A percentile compares a stretch with the other conserved stretches of the same genome.
Conservation (phyloP, 805 yeast species). For the Cyberlindnera euphorbiiphila region DNA sequence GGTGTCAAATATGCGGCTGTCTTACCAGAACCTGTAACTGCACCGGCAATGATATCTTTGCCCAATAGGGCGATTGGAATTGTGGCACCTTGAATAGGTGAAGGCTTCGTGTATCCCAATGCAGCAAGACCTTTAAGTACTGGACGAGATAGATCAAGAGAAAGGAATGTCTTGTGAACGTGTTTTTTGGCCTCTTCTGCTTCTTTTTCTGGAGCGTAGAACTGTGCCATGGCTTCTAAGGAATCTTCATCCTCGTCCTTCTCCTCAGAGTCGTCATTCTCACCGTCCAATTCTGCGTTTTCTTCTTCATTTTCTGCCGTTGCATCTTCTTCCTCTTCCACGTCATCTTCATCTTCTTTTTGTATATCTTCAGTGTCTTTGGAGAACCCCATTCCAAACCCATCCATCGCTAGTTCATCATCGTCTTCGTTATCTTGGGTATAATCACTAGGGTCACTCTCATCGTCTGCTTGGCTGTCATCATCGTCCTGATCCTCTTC, state of each 20-base stretch:
- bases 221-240: constrained; percentile 78
- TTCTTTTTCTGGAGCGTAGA: constrained; percentile 59
- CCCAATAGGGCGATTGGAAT: constrained; percentile 93
- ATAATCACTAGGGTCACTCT: too few relatives aligned
- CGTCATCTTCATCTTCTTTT: constrained; percentile 33
- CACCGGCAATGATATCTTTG: constrained; percentile 97
- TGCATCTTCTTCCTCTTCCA: constrained; percentile 31
- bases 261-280: constrained; percentile 32
- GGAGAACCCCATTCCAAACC: constrained; percentile 36
- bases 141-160: constrained; percentile 84
- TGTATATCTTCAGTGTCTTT: constrained; percentile 28
- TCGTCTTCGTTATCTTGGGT: constrained; percentile 36
- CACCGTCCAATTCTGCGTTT: constrained; percentile 30
- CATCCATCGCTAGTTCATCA: constrained; percentile 44
- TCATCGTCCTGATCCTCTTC: constrained; percentile 37
- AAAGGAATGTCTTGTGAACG: constrained; percentile 63
- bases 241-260: constrained; percentile 52
- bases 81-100: constrained; percentile 90
- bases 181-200: constrained; percentile 49
- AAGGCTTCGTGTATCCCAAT: constrained; percentile 81
- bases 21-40: constrained; percentile 99
- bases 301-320: constrained; percentile 21
- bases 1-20: constrained; percentile 99
- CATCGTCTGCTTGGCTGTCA: constrained; percentile 34
- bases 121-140: constrained; percentile 76